Base-by-base conservation (phyloP, 441 rosid species). In the Metrosideros polymorpha region DNA sequence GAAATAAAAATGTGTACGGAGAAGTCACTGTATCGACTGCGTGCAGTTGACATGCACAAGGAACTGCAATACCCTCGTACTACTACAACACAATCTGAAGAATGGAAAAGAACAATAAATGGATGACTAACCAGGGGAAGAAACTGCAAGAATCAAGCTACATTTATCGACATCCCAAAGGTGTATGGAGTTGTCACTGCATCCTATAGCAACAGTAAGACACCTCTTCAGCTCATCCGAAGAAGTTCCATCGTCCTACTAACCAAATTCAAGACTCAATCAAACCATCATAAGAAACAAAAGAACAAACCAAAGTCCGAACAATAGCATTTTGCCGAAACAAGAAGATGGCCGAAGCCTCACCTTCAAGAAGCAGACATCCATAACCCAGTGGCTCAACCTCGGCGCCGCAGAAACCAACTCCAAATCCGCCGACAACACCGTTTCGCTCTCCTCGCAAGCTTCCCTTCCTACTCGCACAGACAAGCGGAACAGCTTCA, bases 311-410 rank as follows among this genome's bases (percentile, higher is more conserved):
- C 71, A 22, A 86, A 84, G n/a, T 7, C 66, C 55, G 25, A 30
- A 85, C 76, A 85, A 55, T 2, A 77, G 35, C 82, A 30, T 66
- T 83, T 54, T 6, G 50, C 51, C 43, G 83, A 82, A 29, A 22
- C 6, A 14, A 84, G 29, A 18, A 25, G 17, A 24, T 2, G 15
- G 18, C 61, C 71, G 7, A 6, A 4, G 75, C 86, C 30, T 51
- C 85, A 95, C 99, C 98, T 95, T 89, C 86, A 98, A 89, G 93
- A 92, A 94, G 84, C 92, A 92, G 89, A 93, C 95, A 71, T 98
- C 99, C 85, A 96, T 87, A 83, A 95, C 96, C 98, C 99, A 98
- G 87, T 95, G 93, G 87, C 91, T 89, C 85, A 95, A 95, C 94
- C 91, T 93, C 17, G 99, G 98, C 94, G 94, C 90, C 30, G 96